These are phyloP conservation scores for Apostasia ramifera DNA, from an alignment of 106 monocot genomes.

Conservation along the genomic window DNA sequence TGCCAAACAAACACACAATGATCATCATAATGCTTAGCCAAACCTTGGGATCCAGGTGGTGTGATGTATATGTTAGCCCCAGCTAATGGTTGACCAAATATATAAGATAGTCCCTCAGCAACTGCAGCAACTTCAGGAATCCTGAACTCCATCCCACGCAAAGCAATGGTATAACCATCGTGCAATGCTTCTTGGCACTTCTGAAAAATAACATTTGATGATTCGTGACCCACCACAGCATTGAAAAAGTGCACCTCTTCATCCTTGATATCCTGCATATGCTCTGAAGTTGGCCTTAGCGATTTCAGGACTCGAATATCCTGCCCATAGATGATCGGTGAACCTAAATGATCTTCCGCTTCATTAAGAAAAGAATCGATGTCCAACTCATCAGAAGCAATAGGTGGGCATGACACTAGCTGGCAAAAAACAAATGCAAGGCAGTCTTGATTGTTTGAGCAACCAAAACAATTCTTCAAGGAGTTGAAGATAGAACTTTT, in stretches of 20 bases:
- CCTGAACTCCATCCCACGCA: slow-evolving; percentile 73
- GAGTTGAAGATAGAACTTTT: slow-evolving; percentile 28
- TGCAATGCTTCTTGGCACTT: slow-evolving; percentile 57
- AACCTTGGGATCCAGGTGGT: slow-evolving; percentile 73
- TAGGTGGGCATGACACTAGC: slow-evolving; percentile 58
- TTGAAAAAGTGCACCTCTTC: slow-evolving; percentile 49
- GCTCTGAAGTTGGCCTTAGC: slow-evolving; percentile 1
- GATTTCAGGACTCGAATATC: slow-evolving; percentile 71
- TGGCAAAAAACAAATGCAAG: slow-evolving; percentile 35
- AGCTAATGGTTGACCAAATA: slow-evolving; percentile 90
- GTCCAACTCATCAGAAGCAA: slow-evolving; percentile 73
- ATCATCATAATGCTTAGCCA: slow-evolving; percentile 78
- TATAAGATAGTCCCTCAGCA: slow-evolving; percentile 31
- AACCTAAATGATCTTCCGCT: slow-evolving; percentile 37
- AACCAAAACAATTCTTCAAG: slow-evolving; percentile 29
- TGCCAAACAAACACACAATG: slow-evolving; percentile 95
- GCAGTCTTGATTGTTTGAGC: slow-evolving; percentile 13
- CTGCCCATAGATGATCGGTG: slow-evolving; percentile 51
- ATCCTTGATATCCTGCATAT: not conserved
- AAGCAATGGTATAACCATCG: slow-evolving; percentile 64
- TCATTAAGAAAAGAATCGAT: slow-evolving; percentile 54
- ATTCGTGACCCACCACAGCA: not conserved
- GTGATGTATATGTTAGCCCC: slow-evolving; percentile 85
- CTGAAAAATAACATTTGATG: slow-evolving; percentile 10
- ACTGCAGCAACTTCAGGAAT: slow-evolving; percentile 48